Conservation (phyloP, 2,329 filamentous ascomycete genomes). For the Neofusicoccum cordaticola region DNA sequence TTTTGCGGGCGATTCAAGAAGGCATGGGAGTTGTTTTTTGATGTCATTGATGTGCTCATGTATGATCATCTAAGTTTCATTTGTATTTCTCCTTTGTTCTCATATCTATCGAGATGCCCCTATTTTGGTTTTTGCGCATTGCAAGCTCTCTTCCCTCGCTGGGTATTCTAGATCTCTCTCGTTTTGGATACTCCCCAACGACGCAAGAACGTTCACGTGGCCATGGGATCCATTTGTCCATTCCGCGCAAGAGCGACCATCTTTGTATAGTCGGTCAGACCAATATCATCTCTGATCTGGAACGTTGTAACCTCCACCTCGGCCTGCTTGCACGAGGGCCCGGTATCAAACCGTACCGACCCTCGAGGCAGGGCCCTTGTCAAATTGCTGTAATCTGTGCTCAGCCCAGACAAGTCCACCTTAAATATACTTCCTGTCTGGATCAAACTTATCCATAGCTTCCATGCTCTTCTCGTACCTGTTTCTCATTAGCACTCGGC, state of each 20-base stretch:
- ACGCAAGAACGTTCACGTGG: neutral
- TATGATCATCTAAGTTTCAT: neutral
- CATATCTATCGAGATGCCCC: neutral
- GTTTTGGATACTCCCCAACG: neutral
- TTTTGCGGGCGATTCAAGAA: neutral
- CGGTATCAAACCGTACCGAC: no score
- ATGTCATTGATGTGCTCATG: neutral
- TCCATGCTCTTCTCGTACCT: slow-evolving; percentile 96
- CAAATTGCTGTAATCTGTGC: neutral
- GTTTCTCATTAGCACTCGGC: neutral
- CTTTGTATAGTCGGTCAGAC: no score
- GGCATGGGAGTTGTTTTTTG: neutral
- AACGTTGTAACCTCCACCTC: neutral
- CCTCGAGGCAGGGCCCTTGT: no score
- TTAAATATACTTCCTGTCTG: slow-evolving; percentile 76
- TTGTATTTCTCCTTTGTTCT: neutral
- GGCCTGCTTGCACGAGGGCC: no score
- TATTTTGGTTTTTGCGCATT: neutral
- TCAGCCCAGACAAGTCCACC: neutral
- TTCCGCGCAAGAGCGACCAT: no score
- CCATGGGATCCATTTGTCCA: neutral
- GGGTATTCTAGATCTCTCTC: neutral
- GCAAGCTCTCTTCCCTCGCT: neutral
- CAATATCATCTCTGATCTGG: no score
- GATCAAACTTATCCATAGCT: slow-evolving; percentile 74